These are phyloP conservation scores for Platanthera guangdongensis DNA, from an alignment of 106 monocot genomes.

Conservation along the genomic window DNA sequence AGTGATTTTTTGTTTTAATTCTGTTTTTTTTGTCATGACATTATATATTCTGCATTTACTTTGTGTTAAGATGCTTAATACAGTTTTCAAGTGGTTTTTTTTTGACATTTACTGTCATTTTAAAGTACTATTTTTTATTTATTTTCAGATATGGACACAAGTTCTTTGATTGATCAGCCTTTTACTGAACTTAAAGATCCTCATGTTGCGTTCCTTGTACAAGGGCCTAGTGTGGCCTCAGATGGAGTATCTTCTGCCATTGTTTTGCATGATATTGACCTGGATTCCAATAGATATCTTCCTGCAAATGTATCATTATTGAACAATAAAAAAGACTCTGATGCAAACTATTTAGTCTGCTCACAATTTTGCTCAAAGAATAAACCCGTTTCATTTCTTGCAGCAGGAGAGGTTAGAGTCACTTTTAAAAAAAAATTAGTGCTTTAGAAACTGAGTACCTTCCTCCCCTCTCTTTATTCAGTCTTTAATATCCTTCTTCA, in stretches of 20 bases:
- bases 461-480: neutral
- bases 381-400: conserved; percentile 18
- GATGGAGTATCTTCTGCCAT: conserved; percentile 27
- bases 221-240: conserved; percentile 25
- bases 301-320: neutral
- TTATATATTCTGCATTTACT: neutral
- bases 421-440: neutral
- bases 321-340: conserved; percentile 5
- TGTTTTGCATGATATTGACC: conserved; percentile 53
- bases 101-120: neutral
- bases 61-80: neutral
- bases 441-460: neutral
- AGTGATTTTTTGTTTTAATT: neutral
- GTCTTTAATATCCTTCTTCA: neutral
- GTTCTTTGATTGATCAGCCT: conserved; percentile 29
- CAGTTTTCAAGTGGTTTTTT: neutral
- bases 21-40: neutral
- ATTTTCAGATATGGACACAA: conserved; percentile 39
- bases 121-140: conserved; percentile 1
- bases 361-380: conserved; percentile 46
- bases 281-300: conserved; percentile 17
- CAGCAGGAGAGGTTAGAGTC: conserved; percentile 40
- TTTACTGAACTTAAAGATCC: conserved; percentile 61
- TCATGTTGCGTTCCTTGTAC: conserved; percentile 52
- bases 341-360: conserved; percentile 32